Evolutionary conservation across 2,329 filamentous ascomycete species (phyloP), one percentile per base, ranked within the genome.

Genomic region (Zymoseptoria pseudotritici): DNA sequence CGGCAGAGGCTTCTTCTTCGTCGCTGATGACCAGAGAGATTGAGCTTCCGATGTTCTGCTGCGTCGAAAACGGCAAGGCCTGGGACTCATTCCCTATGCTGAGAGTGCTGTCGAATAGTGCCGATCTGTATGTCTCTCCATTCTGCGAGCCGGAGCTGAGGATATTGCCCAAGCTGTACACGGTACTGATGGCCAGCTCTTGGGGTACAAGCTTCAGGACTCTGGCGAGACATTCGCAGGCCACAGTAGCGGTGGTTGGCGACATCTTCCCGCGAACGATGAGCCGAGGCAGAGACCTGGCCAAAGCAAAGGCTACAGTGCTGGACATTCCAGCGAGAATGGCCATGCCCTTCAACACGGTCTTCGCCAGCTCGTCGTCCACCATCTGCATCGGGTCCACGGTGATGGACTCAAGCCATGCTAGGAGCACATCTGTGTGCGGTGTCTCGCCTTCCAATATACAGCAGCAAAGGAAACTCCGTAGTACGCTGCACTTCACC

Each of bases 141-240:
- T 85, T 82, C 36, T 76, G 77, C 6, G 82, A 80, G 53, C 83
- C 85, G 4, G 91, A 87, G 67, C 91, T 97, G 13, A 99, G 80
- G 3, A 96, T 88, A 71, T 99, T 99, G 20, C 94, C 94, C n/a
- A 99, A 81, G 0, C 91, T 94, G 75, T 99, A 99, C 9, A 99
- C 79, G 0, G 92, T 97, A 4, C 92, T 96, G 66, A 99, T 97
- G 42, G 96, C 84, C 42, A 91, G 88, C 77, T 99, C 94, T 68
- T 96, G 89, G 1, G 94, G 96, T 11, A 97, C 81, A 68, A 88
- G 82, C 66, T 87, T 87, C 58, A 99, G 79, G 19, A 95, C 86
- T 65, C 87, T 88, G 2, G 92, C 91, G 36, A 99, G 79, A 67
- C 89, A 94, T 65, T 86, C 85, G n/a, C 92, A 91, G 26, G 93